Conservation (phyloP, 345 rosid genomes). For the Aquilaria sinensis region DNA sequence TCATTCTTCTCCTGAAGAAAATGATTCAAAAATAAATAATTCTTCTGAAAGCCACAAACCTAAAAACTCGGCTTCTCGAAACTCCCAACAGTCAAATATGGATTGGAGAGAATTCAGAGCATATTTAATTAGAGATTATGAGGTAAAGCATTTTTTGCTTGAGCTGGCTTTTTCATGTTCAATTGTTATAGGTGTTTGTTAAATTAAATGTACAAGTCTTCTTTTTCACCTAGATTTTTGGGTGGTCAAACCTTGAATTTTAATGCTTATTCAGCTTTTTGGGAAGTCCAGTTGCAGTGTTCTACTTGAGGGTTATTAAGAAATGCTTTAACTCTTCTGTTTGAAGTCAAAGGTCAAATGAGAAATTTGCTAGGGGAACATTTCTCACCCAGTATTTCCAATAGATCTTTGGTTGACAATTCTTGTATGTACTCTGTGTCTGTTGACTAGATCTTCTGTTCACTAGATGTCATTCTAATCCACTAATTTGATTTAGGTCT, state of each 20-base stretch:
- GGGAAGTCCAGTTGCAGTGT: background rate
- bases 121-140: slow-evolving; percentile 55
- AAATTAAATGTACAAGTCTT: background rate
- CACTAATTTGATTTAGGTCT: too few relatives aligned
- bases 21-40: slow-evolving; percentile 48
- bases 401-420: too few relatives aligned
- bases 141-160: slow-evolving; percentile 39
- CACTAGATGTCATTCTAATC: too few relatives aligned
- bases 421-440: too few relatives aligned
- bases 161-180: background rate
- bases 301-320: background rate
- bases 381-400: too few relatives aligned
- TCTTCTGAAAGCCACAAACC: slow-evolving; percentile 50
- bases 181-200: background rate
- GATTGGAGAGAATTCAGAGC: slow-evolving; percentile 98
- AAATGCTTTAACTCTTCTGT: too few relatives aligned
- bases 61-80: slow-evolving; percentile 46
- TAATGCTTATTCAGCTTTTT: background rate
- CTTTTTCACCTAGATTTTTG: background rate
- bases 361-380: too few relatives aligned
- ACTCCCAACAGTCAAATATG: slow-evolving; percentile 30
- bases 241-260: background rate
- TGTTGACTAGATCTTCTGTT: too few relatives aligned
- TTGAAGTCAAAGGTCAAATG: too few relatives aligned
- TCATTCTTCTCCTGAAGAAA: slow-evolving; percentile 42